phyloP scores from a whole-genome alignment of 2,329 filamentous ascomycete species.

The Arthrobotrys pseudoclavata region DNA sequence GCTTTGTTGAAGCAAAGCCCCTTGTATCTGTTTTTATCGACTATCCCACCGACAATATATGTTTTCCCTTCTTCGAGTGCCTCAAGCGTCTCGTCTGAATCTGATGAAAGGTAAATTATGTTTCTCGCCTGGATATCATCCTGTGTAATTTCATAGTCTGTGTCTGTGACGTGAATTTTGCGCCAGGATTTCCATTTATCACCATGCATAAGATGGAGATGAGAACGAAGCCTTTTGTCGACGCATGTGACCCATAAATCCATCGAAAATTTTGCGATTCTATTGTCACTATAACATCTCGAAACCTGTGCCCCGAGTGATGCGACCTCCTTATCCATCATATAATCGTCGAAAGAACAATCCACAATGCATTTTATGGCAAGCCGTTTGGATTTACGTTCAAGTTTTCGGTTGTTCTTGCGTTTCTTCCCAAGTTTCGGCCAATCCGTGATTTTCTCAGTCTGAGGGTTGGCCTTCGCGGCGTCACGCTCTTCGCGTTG shows the following conservation, averaged over 20 bases:
- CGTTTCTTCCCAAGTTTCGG: constrained; percentile 65
- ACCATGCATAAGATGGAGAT: constrained; percentile 82
- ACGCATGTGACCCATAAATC: constrained; percentile 85
- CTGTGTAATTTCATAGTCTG: constrained; percentile 78
- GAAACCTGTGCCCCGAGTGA: constrained; percentile 88
- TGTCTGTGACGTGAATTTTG: constrained; percentile 78
- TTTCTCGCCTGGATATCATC: constrained; percentile 78
- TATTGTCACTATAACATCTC: constrained; percentile 89
- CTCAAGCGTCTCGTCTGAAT: constrained; percentile 87
- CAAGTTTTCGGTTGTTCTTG: constrained; percentile 65
- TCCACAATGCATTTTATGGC: constrained; percentile 88
- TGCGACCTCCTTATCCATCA: constrained; percentile 84
- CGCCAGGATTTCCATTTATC: constrained; percentile 84
- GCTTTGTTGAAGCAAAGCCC: constrained; percentile 90
- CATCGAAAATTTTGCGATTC: constrained; percentile 75
- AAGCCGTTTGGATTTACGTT: constrained; percentile 70
- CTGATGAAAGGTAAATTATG: constrained; percentile 89
- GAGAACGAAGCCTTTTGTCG: constrained; percentile 78
- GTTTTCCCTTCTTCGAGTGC: constrained; percentile 87
- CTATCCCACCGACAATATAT: constrained; percentile 93
- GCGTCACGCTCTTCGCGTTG: constrained; percentile 70
- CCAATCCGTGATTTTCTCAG: constrained; percentile 66
- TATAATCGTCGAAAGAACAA: constrained; percentile 90
- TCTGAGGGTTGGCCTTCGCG: constrained; percentile 70
- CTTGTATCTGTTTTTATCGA: constrained; percentile 97